Evolutionary conservation across 140 eudicot species (phyloP).

Genomic region (Bidens hawaiensis): DNA sequence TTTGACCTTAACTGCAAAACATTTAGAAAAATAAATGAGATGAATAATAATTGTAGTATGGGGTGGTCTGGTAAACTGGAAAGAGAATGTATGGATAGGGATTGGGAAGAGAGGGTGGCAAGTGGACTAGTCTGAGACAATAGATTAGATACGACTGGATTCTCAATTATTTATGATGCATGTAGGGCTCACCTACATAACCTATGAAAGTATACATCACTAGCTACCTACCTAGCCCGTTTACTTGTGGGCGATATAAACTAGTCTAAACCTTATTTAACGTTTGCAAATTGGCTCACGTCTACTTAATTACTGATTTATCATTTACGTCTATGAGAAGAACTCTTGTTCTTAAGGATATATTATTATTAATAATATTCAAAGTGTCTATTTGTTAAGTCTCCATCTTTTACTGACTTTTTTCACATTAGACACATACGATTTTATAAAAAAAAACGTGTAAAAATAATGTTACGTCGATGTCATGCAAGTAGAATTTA

Average conservation of each 20-base stretch:
- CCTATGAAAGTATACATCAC: constrained; percentile 12
- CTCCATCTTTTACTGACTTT: too few species aligned
- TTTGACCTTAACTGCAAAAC: background rate
- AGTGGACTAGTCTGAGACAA: constrained; percentile 13
- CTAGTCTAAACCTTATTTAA: background rate
- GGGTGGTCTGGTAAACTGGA: background rate
- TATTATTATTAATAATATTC: too few species aligned
- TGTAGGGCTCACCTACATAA: constrained; percentile 30
- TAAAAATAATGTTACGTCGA: too few species aligned
- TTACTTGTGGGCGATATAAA: background rate
- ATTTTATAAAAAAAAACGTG: too few species aligned
- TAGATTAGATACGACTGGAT: constrained; percentile 10
- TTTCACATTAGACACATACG: too few species aligned
- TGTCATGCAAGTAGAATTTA: too few species aligned
- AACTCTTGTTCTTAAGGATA: background rate
- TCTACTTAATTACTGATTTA: background rate
- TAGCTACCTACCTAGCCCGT: background rate
- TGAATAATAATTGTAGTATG: background rate
- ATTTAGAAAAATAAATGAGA: background rate
- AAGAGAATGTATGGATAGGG: constrained; percentile 35
- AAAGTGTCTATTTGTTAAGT: too few species aligned
- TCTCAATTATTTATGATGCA: constrained; percentile 20
- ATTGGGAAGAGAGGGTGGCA: constrained; percentile 20
- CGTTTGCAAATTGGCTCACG: background rate
- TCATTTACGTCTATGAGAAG: background rate